Base-by-base conservation (phyloP, 2,329 filamentous ascomycete species). In the Acrodontium crateriforme region DNA sequence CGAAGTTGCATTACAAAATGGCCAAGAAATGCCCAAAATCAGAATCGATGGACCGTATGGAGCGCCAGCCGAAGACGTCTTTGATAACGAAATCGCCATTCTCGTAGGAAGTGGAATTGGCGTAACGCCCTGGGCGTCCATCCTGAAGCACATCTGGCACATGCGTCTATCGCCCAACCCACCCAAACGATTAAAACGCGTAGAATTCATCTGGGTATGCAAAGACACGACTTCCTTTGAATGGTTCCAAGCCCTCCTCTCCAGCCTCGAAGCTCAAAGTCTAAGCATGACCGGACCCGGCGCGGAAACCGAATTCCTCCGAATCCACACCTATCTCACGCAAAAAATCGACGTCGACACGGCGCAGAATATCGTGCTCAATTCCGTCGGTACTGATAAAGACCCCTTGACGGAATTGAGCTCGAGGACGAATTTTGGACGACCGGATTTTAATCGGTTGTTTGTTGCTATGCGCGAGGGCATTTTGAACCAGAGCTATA, bases 171-270 rank as follows among this genome's bases (percentile, higher is more conserved):
- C 77, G 10, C 85, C 87, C 6, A 89, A 94, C 61, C 82, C 85
- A 14, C 85, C 87, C 2, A 74, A 72, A 27, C 81, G 87, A 49
- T 75, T 98, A 25, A 80, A 84, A 34, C 78, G 89, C 54, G 87
- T 98, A 17, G 89, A 98, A 55, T 98, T 98, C 58, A 91, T 98
- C 62, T 98, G 89, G 89, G 78, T 95, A 28, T 94, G 87, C 69
- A 89, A 81, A 55, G 85, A 94, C 49, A 93, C 85, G 0, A 79
- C 72, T 18, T 93, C 85, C 0, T 98, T 98, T 49, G 89, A 95
- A 59, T 98, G 89, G 89, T 95, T 98, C 65, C 89, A 98, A 54
- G 84, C 80, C 2, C 73, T 98, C 1, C 70, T 98, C 10, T 81
- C 80, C 1, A 91, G 82, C 0, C 77, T 98, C 13, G 89, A 98